Evolutionary conservation across 768 basidiomycete genomes (phyloP).

Genomic region (Tylopilus plumbeoviolaceoides): DNA sequence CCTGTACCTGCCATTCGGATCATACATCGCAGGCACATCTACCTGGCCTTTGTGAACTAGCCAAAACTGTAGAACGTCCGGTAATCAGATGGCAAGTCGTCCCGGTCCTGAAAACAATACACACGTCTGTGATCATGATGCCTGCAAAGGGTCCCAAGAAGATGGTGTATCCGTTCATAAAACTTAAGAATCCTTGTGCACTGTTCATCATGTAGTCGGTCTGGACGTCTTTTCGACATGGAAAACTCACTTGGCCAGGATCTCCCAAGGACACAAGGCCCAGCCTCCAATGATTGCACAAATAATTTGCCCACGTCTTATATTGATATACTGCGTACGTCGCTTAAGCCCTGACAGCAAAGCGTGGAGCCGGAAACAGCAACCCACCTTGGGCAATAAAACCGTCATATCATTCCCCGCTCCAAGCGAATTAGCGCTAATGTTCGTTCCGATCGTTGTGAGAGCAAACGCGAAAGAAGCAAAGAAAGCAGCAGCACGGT

Average conservation of each 20-base stretch:
- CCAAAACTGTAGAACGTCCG: constrained; percentile 58
- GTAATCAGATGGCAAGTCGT: not conserved
- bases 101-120: constrained; percentile 19
- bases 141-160: constrained; percentile 85
- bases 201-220: constrained; percentile 9
- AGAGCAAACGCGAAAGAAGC: constrained; percentile 64
- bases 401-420: constrained; percentile 84
- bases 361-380: not conserved
- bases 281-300: constrained; percentile 82
- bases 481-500: constrained; percentile 84
- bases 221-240: not conserved
- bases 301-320: constrained; percentile 72
- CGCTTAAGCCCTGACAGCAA: not conserved
- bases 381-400: constrained; percentile 62
- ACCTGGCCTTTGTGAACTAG: constrained; percentile 66
- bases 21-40: constrained; percentile 83
- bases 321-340: constrained; percentile 48
- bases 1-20: constrained; percentile 72
- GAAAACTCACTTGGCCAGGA: constrained; percentile 44
- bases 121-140: constrained; percentile 57
- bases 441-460: constrained; percentile 36
- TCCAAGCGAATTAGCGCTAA: constrained; percentile 59
- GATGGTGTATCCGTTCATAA: constrained; percentile 82
- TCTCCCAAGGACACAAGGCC: constrained; percentile 86
- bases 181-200: constrained; percentile 65